These are phyloP conservation scores for Persicaria maculosa DNA, from an alignment of 148 eudicot genomes.

Conservation along the genomic window DNA sequence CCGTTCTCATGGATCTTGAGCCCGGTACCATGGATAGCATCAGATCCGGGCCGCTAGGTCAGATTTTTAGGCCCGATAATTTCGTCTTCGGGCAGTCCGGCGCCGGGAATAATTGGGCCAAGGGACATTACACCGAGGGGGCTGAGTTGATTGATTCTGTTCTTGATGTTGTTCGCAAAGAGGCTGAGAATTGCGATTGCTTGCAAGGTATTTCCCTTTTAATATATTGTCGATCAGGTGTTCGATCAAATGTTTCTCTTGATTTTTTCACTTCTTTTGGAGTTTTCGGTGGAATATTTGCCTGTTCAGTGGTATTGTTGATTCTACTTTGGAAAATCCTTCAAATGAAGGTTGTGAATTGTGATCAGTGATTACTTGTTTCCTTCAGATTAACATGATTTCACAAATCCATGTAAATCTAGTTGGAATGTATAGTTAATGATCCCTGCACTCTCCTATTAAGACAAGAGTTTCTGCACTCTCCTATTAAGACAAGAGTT, in stretches of 20 bases:
- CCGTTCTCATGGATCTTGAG: conserved; percentile 77
- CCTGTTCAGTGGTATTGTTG: not conserved
- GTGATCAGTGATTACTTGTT: not conserved
- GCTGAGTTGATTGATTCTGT: conserved; percentile 79
- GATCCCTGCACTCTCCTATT: not conserved
- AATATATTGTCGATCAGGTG: not conserved
- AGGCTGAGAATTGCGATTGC: conserved; percentile 78
- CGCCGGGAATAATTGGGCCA: conserved; percentile 84
- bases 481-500: not conserved
- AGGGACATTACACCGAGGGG: conserved; percentile 76
- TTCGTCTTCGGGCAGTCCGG: conserved; percentile 73
- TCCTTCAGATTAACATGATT: not conserved
- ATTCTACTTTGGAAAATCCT: not conserved
- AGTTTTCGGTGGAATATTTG: not conserved
- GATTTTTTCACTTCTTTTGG: not conserved
- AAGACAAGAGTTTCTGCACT: not conserved
- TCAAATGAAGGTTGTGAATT: not conserved
- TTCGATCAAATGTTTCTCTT: not conserved
- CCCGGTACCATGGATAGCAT: conserved; percentile 88
- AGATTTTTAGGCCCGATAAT: conserved; percentile 68
- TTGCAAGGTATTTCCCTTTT: conserved; percentile 48
- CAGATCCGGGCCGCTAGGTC: conserved; percentile 58
- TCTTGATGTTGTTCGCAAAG: conserved; percentile 81
- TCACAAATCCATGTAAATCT: not conserved
- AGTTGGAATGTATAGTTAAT: not conserved